Evolutionary conservation across 805 yeast genomes (phyloP).

Genomic region (Wickerhamiella parazyma): DNA sequence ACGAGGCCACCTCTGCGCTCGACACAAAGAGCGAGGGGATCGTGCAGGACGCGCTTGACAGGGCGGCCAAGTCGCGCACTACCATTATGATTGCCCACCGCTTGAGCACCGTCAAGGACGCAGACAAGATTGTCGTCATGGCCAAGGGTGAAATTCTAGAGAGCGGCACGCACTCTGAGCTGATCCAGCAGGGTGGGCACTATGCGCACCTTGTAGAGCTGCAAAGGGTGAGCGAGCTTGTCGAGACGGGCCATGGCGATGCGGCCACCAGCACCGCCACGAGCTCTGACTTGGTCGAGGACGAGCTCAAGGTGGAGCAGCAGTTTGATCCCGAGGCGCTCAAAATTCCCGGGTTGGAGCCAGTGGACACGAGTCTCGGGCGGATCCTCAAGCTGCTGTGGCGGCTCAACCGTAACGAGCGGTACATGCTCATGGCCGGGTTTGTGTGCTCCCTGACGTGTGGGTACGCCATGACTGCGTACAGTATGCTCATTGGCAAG

Average conservation of each 20-base stretch:
- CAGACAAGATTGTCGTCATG: conserved; percentile 42
- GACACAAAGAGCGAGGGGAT: conserved; percentile 35
- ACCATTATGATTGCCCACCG: conserved; percentile 49
- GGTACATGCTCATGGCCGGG: conserved; percentile 19
- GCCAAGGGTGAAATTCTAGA: conserved; percentile 37
- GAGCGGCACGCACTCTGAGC: conserved; percentile 30
- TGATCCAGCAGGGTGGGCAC: conserved; percentile 22
- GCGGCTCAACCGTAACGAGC: conserved; percentile 21
- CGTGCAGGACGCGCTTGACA: conserved; percentile 30
- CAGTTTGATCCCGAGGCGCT: conserved; percentile 8
- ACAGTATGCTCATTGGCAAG: conserved; percentile 28
- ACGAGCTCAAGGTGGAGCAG: conserved; percentile 9
- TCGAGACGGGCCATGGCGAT: neutral
- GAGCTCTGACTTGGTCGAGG: conserved; percentile 3
- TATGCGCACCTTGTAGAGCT: conserved; percentile 28
- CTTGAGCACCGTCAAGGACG: conserved; percentile 41
- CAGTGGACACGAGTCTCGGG: conserved; percentile 10
- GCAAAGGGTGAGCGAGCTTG: conserved; percentile 21
- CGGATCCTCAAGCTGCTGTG: conserved; percentile 15
- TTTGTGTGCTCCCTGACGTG: conserved; percentile 19
- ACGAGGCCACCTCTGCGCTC: conserved; percentile 52
- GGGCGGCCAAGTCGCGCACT: conserved; percentile 29
- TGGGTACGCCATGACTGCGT: conserved; percentile 29
- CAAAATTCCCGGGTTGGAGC: conserved; percentile 17
- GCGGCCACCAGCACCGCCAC: neutral